Base-by-base conservation (phyloP, 345 rosid genomes). In the Gossypium australe region DNA sequence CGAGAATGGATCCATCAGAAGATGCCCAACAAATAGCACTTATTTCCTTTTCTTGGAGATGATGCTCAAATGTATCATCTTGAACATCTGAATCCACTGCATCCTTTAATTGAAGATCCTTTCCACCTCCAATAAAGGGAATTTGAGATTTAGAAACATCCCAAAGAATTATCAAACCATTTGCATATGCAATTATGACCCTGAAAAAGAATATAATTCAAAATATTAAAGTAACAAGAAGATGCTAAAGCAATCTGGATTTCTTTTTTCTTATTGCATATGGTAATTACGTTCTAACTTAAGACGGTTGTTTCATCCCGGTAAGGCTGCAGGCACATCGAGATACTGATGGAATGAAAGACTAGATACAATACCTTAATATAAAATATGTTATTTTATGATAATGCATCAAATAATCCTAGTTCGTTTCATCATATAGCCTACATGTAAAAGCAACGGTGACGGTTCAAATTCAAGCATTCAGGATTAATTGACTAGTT, bases 11-110 rank as follows among this genome's bases (percentile, higher is more conserved):
- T 58, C 91, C 92, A 83, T 78, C 77, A 22, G 84, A 72, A 70
- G 95, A 90, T 73, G 91, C 90, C 95, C 95, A 90, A 78, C 95
- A 86, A 57, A 88, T 85, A 73, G 92, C 86, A 79, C 86, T 87
- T 81, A 88, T 90, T 84, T 90, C 92, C 80, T 87, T 87, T 64
- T 84, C 92, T 67, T 55, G 65, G n/a, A 81, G 65, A 44, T 76
- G 57, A 66, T 72, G 75, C 68, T 82, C 78, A 29, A 75, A 80
- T 59, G 44, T 48, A 61, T 73, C 80, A 53, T 82, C 83, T 60
- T 68, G 76, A 59, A 61, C 56, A 62, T 79, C 72, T 41, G 67
- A 45, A 43, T 77, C 80, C 55, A 27, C 73, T 71, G 74, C 83
- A 81, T 83, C 85, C 80, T 86, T 87, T 83, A 88, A 72, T 51